phyloP scores from a whole-genome alignment of 116 monocot genomes.

The Phalaenopsis hybrid region DNA sequence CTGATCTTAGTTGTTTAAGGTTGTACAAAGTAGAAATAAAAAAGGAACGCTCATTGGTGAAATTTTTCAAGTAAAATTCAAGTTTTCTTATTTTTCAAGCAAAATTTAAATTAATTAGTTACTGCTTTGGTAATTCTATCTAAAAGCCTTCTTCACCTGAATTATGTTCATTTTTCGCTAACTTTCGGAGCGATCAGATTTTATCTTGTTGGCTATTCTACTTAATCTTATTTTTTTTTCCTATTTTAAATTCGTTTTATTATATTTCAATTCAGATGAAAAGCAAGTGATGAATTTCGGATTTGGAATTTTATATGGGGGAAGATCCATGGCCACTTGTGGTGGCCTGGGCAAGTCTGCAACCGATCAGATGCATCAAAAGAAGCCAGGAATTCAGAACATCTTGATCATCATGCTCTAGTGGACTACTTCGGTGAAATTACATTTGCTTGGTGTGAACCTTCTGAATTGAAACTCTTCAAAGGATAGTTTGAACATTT shows the following conservation, averaged over 20 bases:
- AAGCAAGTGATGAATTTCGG: background rate
- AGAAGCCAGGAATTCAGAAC: constrained; percentile 4
- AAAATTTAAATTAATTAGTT: too few species aligned
- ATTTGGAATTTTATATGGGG: constrained; percentile 53
- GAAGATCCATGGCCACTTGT: constrained; percentile 34
- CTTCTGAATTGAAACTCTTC: constrained; percentile 49
- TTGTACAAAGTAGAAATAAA: too few species aligned
- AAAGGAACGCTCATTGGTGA: too few species aligned
- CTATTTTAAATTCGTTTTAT: background rate
- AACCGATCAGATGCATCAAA: constrained; percentile 30
- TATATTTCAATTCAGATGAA: background rate
- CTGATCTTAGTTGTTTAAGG: too few species aligned
- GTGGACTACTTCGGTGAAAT: constrained; percentile 38
- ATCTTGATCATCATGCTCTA: constrained; percentile 10
- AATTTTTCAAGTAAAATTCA: too few species aligned
- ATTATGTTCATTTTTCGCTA: background rate
- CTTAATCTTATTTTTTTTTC: background rate
- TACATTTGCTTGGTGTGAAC: constrained; percentile 28
- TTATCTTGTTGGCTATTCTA: background rate
- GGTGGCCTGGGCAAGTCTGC: constrained; percentile 61
- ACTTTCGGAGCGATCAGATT: background rate
- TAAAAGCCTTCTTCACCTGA: too few species aligned
- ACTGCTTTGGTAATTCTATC: too few species aligned
- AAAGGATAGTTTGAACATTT: constrained; percentile 23
- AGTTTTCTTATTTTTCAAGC: too few species aligned